Conservation (phyloP, 352 stramenopile species). For the Phytophthora colocasiae region DNA sequence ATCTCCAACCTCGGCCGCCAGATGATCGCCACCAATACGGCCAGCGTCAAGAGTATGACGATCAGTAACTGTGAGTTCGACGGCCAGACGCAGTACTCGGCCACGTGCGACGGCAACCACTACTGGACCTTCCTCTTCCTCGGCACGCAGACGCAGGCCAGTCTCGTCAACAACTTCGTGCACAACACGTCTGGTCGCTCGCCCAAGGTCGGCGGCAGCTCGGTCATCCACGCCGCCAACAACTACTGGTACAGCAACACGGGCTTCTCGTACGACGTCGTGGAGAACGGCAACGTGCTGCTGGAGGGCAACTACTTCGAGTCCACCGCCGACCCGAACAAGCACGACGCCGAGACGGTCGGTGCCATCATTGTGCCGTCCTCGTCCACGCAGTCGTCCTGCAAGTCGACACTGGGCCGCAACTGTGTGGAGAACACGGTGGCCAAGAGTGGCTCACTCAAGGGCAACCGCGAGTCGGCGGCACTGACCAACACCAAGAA, state of each 20-base stretch:
- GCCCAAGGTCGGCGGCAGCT: conserved; percentile 36
- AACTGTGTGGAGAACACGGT: conserved; percentile 36
- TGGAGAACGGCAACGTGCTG: conserved; percentile 41
- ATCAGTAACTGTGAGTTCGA: conserved; percentile 67
- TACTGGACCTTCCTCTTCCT: conserved; percentile 57
- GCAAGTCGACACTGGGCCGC: conserved; percentile 34
- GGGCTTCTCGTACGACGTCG: conserved; percentile 47
- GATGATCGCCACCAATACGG: conserved; percentile 44
- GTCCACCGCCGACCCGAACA: conserved; percentile 19
- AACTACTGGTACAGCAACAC: conserved; percentile 61
- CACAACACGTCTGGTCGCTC: conserved; percentile 51
- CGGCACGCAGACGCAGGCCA: conserved; percentile 37
- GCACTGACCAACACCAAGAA: conserved; percentile 23
- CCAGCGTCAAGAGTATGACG: conserved; percentile 50
- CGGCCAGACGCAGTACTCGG: conserved; percentile 45
- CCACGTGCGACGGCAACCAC: conserved; percentile 57
- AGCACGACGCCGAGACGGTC: conserved; percentile 16
- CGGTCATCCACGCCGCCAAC: conserved; percentile 44
- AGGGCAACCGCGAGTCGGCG: conserved; percentile 23
- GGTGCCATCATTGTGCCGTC: conserved; percentile 26
- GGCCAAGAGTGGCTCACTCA: conserved; percentile 20
- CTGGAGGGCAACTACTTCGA: conserved; percentile 61
- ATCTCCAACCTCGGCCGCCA: conserved; percentile 47
- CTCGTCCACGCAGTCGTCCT: conserved; percentile 12
- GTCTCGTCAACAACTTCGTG: conserved; percentile 46